phyloP scores from a whole-genome alignment of 2,329 filamentous ascomycete species.

The Chaetomiaceae sp. region DNA sequence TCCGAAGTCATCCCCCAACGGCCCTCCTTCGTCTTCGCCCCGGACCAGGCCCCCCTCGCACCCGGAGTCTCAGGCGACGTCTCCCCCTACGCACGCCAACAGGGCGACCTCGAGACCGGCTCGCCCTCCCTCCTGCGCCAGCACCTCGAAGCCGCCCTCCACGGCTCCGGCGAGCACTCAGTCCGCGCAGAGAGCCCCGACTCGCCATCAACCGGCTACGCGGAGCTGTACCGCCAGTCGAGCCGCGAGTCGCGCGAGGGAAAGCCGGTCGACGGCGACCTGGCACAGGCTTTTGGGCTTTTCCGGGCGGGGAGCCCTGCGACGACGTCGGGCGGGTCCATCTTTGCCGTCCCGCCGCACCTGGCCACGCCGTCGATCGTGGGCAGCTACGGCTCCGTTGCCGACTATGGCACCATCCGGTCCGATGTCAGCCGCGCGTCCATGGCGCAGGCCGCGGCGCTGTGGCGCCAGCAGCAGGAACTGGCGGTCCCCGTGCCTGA shows the following conservation, averaged over 20 bases:
- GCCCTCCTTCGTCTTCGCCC: constrained; percentile 64
- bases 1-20: constrained; percentile 78
- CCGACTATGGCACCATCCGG: constrained; percentile 51
- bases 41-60: constrained; percentile 45
- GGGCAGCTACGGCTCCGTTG: constrained; percentile 61
- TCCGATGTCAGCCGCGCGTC: constrained; percentile 40
- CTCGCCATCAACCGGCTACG: constrained; percentile 14
- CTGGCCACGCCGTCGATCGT: constrained; percentile 65
- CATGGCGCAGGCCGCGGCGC: constrained; percentile 46
- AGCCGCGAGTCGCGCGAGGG: constrained; percentile 37
- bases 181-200: constrained; percentile 28
- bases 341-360: constrained; percentile 55
- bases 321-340: constrained; percentile 37
- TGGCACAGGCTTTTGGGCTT: constrained; percentile 34
- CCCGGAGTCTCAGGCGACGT: constrained; percentile 31
- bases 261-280: constrained; percentile 44
- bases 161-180: constrained; percentile 24
- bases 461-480: constrained; percentile 52
- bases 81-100: constrained; percentile 38
- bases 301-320: constrained; percentile 30
- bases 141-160: constrained; percentile 43
- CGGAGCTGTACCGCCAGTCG: constrained; percentile 11
- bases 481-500: constrained; percentile 43
- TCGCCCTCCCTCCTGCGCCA: constrained; percentile 45
- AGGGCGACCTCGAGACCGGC: constrained; percentile 36